phyloP scores from a whole-genome alignment of 345 rosid genomes.

The Brassica nigra region DNA sequence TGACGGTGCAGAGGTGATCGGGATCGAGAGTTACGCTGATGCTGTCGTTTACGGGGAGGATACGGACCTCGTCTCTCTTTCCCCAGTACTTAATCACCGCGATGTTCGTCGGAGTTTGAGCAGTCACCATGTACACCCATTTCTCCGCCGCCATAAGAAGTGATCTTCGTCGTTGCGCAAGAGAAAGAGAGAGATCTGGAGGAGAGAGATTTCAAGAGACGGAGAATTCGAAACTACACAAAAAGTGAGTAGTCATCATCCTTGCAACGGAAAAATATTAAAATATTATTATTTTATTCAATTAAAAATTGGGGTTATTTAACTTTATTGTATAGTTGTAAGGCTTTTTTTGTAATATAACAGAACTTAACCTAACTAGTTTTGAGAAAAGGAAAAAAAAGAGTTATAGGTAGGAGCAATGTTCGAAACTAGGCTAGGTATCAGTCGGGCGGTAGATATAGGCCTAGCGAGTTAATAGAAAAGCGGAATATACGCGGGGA shows the following conservation, averaged over 20 bases:
- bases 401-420: background rate
- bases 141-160: slow-evolving; percentile 53
- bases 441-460: no score
- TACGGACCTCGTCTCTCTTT: slow-evolving; percentile 81
- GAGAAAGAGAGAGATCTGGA: slow-evolving; percentile 8
- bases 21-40: slow-evolving; percentile 97
- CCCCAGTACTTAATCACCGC: slow-evolving; percentile 99
- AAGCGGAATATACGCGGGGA: no score
- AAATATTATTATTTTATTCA: slow-evolving; percentile 4
- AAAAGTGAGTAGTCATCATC: background rate
- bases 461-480: no score
- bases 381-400: background rate
- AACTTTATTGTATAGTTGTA: background rate
- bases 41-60: slow-evolving; percentile 93
- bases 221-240: background rate
- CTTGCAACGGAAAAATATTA: background rate
- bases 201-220: background rate
- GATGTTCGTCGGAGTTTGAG: slow-evolving; percentile 91
- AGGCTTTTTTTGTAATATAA: background rate
- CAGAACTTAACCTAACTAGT: background rate
- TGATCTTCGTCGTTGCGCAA: background rate
- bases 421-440: no score
- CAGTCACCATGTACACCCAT: slow-evolving; percentile 86
- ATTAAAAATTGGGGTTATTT: background rate
- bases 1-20: slow-evolving; percentile 83